A percentile compares a stretch with the other conserved stretches of the same genome.
Conservation (phyloP, 805 yeast genomes). For the Yarrowia deformans region DNA sequence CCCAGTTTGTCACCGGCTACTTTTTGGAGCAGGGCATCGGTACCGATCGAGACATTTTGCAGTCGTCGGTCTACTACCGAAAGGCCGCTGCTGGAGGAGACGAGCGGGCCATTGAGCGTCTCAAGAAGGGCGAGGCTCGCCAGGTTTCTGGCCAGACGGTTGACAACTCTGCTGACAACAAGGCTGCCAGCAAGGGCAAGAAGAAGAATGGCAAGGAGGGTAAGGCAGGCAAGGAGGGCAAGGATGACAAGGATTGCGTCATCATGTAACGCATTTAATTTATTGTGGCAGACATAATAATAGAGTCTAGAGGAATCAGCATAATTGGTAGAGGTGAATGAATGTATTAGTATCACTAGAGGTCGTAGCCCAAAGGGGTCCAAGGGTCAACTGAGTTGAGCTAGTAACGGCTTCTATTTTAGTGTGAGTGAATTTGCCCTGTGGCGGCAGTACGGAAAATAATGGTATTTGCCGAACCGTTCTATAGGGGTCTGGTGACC, state of each 20-base stretch:
- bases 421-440: too few species aligned
- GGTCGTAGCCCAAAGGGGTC: too few species aligned
- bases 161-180: slow-evolving; percentile 1
- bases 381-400: too few species aligned
- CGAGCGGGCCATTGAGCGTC: slow-evolving; percentile 56
- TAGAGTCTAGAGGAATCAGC: slow-evolving; percentile 21
- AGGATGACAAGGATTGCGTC: slow-evolving; percentile 48
- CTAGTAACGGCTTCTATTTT: too few species aligned
- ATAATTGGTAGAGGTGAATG: too few species aligned
- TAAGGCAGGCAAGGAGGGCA: slow-evolving; percentile 34
- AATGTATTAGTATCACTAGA: not conserved
- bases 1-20: slow-evolving; percentile 83
- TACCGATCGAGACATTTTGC: slow-evolving; percentile 62
- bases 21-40: slow-evolving; percentile 91
- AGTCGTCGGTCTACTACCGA: slow-evolving; percentile 76
- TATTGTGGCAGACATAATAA: slow-evolving; percentile 37
- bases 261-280: slow-evolving; percentile 44
- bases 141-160: slow-evolving; percentile 26
- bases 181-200: slow-evolving; percentile 22
- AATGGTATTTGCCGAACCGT: too few species aligned
- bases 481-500: too few species aligned
- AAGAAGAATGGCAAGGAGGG: slow-evolving; percentile 40
- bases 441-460: too few species aligned
- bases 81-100: slow-evolving; percentile 73
- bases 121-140: slow-evolving; percentile 42